Evolutionary conservation across 2,329 filamentous ascomycete species (phyloP).

Genomic region (Ophiostoma piceae): DNA sequence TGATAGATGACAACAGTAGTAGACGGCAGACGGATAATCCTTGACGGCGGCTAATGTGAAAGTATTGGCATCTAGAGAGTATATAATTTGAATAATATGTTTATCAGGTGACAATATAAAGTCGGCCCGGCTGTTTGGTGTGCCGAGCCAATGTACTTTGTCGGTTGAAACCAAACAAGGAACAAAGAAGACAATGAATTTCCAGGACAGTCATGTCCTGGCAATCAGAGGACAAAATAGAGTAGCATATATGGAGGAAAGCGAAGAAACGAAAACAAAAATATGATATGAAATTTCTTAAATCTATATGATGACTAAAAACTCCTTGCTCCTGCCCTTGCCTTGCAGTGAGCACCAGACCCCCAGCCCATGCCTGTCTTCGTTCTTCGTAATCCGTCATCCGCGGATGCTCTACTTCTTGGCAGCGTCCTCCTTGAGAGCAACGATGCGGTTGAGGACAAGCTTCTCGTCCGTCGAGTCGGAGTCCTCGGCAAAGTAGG

Average conservation of each 20-base stretch:
- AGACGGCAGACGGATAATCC: neutral
- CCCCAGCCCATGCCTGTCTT: neutral
- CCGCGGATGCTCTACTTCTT: constrained; percentile 43
- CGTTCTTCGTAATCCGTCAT: neutral
- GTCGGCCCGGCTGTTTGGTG: neutral
- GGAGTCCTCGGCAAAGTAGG: constrained; percentile 74
- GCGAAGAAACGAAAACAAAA: constrained; percentile 4
- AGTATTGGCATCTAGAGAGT: neutral
- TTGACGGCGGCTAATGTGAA: neutral
- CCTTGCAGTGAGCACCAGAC: constrained; percentile 10
- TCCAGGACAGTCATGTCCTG: too few relatives aligned
- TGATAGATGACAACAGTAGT: neutral
- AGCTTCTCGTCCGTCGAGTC: constrained; percentile 75
- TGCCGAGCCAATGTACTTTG: neutral
- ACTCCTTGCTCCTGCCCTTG: constrained; percentile 9
- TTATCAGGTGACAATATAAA: neutral
- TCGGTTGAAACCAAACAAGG: neutral
- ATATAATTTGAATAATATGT: neutral
- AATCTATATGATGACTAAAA: constrained; percentile 29
- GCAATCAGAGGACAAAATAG: too few relatives aligned
- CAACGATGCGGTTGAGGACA: constrained; percentile 86
- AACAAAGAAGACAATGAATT: neutral
- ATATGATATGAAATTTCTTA: constrained; percentile 28
- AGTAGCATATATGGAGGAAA: neutral
- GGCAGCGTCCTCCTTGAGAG: constrained; percentile 78